phyloP scores from a whole-genome alignment of 2,329 filamentous ascomycete genomes.

The Leptoxyphium fumago region DNA sequence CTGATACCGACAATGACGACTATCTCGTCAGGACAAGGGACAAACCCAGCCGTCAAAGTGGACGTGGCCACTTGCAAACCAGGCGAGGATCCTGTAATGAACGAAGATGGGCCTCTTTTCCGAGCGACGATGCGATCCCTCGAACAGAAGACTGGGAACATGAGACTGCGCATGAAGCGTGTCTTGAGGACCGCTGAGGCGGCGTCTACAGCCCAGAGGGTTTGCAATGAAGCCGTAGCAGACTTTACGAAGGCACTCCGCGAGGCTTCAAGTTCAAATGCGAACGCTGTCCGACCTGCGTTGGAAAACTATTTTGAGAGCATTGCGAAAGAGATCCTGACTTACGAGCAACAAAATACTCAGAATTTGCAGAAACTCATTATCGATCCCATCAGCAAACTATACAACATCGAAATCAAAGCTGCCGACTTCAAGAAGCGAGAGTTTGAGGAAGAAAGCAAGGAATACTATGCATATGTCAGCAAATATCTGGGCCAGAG shows the following conservation, averaged over 20 bases:
- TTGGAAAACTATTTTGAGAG: conserved; percentile 97
- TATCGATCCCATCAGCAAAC: conserved; percentile 80
- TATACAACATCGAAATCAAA: conserved; percentile 95
- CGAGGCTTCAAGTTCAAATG: conserved; percentile 80
- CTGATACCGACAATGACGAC: conserved; percentile 25
- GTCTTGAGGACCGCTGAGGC: conserved; percentile 89
- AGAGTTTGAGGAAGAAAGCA: conserved; percentile 96
- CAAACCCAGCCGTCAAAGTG: conserved; percentile 48
- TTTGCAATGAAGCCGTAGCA: conserved; percentile 72
- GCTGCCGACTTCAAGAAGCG: conserved; percentile 93
- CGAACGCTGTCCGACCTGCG: conserved; percentile 91
- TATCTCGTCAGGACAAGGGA: conserved; percentile 20
- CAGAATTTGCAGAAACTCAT: conserved; percentile 78
- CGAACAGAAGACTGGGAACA: conserved; percentile 90
- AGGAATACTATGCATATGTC: conserved; percentile 94
- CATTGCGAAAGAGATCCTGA: conserved; percentile 78
- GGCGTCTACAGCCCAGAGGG: conserved; percentile 61
- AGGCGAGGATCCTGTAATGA: conserved; percentile 67
- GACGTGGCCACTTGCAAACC: conserved; percentile 79
- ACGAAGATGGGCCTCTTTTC: conserved; percentile 89
- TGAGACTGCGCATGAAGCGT: conserved; percentile 90
- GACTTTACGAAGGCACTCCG: conserved; percentile 74
- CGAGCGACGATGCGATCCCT: conserved; percentile 91
- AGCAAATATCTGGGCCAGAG: conserved; percentile 91
- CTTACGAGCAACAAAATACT: conserved; percentile 75